A percentile compares a stretch with the other conserved stretches of the same genome.
Evolutionary conservation across 345 rosid genomes (phyloP).

Genomic region (Erysimum cheiranthoides): DNA sequence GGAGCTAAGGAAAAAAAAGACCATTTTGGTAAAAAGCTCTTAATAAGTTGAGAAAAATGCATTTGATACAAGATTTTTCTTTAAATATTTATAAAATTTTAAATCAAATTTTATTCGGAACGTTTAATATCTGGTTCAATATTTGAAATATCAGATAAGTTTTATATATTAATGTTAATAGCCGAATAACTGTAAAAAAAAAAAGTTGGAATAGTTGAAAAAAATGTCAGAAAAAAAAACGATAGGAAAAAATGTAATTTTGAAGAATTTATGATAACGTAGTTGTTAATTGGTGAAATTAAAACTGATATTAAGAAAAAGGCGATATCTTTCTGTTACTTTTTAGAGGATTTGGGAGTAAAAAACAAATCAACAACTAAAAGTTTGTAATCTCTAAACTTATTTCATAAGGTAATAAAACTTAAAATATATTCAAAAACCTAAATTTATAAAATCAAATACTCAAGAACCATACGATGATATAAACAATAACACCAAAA

Average conservation of each 20-base stretch:
- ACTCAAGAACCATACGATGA: too few relatives aligned
- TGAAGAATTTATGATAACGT: background rate
- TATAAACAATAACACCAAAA: too few relatives aligned
- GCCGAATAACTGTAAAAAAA: background rate
- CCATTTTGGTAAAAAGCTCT: conserved; percentile 27
- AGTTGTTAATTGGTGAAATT: background rate
- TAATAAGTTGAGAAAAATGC: conserved; percentile 34
- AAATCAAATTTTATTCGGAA: conserved; percentile 10
- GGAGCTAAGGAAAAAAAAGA: conserved; percentile 21
- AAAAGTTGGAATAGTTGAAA: background rate
- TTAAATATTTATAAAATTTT: background rate
- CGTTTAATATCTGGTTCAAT: background rate
- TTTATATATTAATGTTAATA: background rate
- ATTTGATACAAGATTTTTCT: conserved; percentile 24
- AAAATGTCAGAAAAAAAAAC: too few relatives aligned
- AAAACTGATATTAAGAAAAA: background rate
- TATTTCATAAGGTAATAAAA: too few relatives aligned
- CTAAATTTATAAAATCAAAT: too few relatives aligned
- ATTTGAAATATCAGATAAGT: background rate
- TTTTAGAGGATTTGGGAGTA: too few relatives aligned
- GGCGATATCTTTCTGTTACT: background rate
- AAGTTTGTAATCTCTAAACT: too few relatives aligned
- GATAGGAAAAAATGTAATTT: too few relatives aligned
- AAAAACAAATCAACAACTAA: too few relatives aligned
- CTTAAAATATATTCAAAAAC: too few relatives aligned